Base-by-base conservation (phyloP, 768 basidiomycete species). In the Russula foetens region DNA sequence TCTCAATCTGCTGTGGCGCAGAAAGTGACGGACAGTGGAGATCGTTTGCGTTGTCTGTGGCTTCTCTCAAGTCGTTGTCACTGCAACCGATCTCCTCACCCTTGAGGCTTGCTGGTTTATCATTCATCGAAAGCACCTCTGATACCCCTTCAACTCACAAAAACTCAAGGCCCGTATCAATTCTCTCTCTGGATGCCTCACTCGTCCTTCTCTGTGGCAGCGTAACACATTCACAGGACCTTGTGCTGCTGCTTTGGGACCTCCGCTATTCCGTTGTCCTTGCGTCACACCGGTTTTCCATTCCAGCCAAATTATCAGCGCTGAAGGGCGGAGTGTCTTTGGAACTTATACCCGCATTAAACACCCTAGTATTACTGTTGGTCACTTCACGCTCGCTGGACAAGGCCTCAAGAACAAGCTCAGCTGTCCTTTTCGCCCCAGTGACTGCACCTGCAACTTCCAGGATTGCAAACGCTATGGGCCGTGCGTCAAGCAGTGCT, bases 231-330 rank as follows among this genome's bases (percentile, higher is more conserved):
- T 66, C 74, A 35, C 67, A 60, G 26, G 80, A 81, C 59, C 74
- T 87, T 53, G 72, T 74, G 17, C 70, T 88, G 29, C 80, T 84
- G 19, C 69, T 88, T 29, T 88, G 86, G 85, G 86, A 88, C 63
- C 72, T 88, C 23, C 83, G 83, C 60, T 88, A 84, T 63, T 81
- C 81, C 19, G 81, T 86, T 35, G 72, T 88, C 24, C 75, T 88
- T n/a, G 74, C 83, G 2, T 75, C 78, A 6, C 77, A 84, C 41
- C 68, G 71, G 8, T 71, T 86, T 44, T 69, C 83, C 1, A 68
- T 83, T 15, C 83, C 86, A 0, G 72, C 79, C 1, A 67, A 75
- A 23, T 59, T 82, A 17, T 65, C 73, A 0, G 58, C 69, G 51
- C 68, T 70, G 2, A 67, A 72, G 29, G 66, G 67, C 26, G 53